Conservation (phyloP, 2,329 filamentous ascomycete species). For the Geosmithia putterillii region DNA sequence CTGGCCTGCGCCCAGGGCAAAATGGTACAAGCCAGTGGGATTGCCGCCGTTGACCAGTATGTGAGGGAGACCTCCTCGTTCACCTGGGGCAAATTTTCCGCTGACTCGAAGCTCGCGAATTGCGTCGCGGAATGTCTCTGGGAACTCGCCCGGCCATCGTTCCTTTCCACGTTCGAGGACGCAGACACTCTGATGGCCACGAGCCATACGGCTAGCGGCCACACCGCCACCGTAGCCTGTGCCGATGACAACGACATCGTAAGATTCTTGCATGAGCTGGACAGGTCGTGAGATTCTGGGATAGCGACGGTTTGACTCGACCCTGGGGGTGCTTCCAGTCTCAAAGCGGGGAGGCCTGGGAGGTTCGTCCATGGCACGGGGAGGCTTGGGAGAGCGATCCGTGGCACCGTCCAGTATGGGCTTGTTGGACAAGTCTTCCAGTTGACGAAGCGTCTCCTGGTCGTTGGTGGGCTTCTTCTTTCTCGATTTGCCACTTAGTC, state of each 20-base stretch:
- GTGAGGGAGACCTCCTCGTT: constrained; percentile 17
- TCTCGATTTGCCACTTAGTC: too few relatives aligned
- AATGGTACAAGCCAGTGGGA: constrained; percentile 49
- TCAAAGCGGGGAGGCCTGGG: background rate
- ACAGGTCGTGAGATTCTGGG: constrained; percentile 45
- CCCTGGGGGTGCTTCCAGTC: background rate
- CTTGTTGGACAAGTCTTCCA: too few relatives aligned
- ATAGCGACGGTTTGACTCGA: background rate
- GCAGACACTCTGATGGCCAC: constrained; percentile 43
- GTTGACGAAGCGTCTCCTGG: too few relatives aligned
- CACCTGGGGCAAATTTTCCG: constrained; percentile 33
- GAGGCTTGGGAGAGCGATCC: too few relatives aligned
- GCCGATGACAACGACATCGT: constrained; percentile 56
- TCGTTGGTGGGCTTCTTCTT: too few relatives aligned
- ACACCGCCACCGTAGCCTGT: constrained; percentile 58
- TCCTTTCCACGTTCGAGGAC: constrained; percentile 53
- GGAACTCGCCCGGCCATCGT: constrained; percentile 55
- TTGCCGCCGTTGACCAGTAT: constrained; percentile 28
- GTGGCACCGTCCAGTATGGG: too few relatives aligned
- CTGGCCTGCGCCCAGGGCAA: constrained; percentile 50
- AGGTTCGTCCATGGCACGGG: too few relatives aligned
- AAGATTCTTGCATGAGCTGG: constrained; percentile 40
- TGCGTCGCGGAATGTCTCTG: constrained; percentile 31
- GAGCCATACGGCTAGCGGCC: constrained; percentile 51
- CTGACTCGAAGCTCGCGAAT: constrained; percentile 42